Evolutionary conservation across 805 yeast genomes (phyloP), one percentile per base, ranked within the genome.

Genomic region (Scheffersomyces lignosus): DNA sequence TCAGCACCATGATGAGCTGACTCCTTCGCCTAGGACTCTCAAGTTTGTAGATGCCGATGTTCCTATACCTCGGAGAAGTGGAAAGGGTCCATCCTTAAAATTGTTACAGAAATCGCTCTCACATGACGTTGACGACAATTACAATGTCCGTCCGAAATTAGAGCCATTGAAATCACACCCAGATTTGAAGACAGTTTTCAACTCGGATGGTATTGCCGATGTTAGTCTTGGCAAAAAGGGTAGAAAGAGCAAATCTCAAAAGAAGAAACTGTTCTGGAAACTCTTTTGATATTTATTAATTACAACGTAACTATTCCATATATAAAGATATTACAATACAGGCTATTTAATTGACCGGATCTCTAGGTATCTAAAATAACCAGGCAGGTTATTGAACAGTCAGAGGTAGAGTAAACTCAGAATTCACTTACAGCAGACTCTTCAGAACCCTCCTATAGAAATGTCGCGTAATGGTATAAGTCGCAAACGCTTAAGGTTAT

Each of bases 161-260:
- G 66, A 58, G 44, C 70, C 72, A 1, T 43, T 54, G 14, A 62
- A 60, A 40, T 65, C 72, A 12, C 71, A 66, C 36, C 75, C 73
- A 3, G 70, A 63, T 35, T 49, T 64, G 25, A 36, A 26, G 26
- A 14, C 40, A 10, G 15, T 8, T 10, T 31, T 39, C 31, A 29
- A 34, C n/a, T 24, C 31, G 4, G 15, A 15, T 4, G 15, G 33
- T 6, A 20, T 27, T 4, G 26, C 31, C 10, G 40, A 36, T 4
- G 13, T 10, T 12, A 17, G 9, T n/a, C 7, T 18, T 20, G 20
- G 15, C 5, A 42, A 36, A 23, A 45, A 44, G 36, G 33, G 45
- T 38, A 52, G 54, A 41, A 58, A 54, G 47, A 61, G 56, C 40
- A 58, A n/a, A n/a, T n/a, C n/a, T n/a, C n/a, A n/a, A n/a, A n/a